Percentiles rank a stretch among this genome's conserved stretches.
Evolutionary conservation across 371 early-diverging fungal genomes (phyloP).

Genomic region (Mortierella sp.): DNA sequence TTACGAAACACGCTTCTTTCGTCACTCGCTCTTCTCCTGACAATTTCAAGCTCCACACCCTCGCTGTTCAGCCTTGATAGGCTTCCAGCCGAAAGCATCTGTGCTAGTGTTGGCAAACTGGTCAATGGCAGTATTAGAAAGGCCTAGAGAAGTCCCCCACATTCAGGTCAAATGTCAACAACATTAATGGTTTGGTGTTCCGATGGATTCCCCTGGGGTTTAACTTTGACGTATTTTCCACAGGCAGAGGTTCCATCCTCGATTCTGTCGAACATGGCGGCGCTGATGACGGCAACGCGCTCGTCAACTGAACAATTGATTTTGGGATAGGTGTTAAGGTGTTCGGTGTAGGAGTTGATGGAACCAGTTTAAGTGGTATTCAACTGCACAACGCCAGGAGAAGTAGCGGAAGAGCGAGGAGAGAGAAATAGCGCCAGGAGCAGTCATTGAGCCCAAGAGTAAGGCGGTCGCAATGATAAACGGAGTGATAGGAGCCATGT

Average conservation of each 20-base stretch:
- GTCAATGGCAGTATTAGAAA: slow-evolving; percentile 23
- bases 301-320: slow-evolving; percentile 37
- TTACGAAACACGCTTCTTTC: slow-evolving; percentile 13
- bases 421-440: slow-evolving; percentile 6
- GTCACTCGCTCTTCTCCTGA: slow-evolving; percentile 1
- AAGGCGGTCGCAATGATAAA: slow-evolving; percentile 22
- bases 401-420: no score
- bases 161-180: slow-evolving; percentile 31
- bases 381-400: neutral
- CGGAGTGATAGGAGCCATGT: slow-evolving; percentile 36
- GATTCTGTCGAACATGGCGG: slow-evolving; percentile 23
- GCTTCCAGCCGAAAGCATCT: slow-evolving; percentile 34
- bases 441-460: slow-evolving; percentile 23
- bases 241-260: slow-evolving; percentile 22
- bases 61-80: slow-evolving; percentile 14
- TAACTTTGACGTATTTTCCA: slow-evolving; percentile 43
- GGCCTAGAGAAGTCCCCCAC: slow-evolving; percentile 19
- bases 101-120: slow-evolving; percentile 12
- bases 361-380: slow-evolving; percentile 27
- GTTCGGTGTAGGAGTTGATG: slow-evolving; percentile 13
- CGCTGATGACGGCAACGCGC: slow-evolving; percentile 26
- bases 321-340: slow-evolving; percentile 30
- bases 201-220: slow-evolving; percentile 15
- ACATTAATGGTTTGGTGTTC: slow-evolving; percentile 23
- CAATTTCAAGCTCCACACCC: neutral